Percentiles rank a stretch among this genome's conserved stretches.
Conservation (phyloP, 1,284 basidiomycete genomes). For the Volvariella surrecta region DNA sequence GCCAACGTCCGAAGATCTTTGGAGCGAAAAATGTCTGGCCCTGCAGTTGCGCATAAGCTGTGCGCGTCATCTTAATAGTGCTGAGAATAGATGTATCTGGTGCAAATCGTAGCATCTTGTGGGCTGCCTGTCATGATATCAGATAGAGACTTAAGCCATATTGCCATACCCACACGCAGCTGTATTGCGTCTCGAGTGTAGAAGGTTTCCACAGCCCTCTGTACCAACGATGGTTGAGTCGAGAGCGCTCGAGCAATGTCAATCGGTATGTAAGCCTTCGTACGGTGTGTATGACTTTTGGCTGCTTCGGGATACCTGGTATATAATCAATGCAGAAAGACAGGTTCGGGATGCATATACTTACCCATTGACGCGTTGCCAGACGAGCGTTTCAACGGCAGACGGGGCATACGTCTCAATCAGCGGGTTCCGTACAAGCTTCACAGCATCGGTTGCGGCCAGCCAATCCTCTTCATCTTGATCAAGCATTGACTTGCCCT, state of each 20-base stretch:
- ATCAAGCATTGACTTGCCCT: conserved; percentile 23
- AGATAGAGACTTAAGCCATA: not conserved
- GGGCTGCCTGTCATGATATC: conserved; percentile 49
- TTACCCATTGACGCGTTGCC: conserved; percentile 60
- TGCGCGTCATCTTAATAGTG: conserved; percentile 72
- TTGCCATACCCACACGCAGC: conserved; percentile 55
- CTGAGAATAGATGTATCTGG: conserved; percentile 56
- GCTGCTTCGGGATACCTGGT: conserved; percentile 64
- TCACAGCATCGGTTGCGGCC: conserved; percentile 56
- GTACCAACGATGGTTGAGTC: conserved; percentile 62
- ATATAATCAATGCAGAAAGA: conserved; percentile 7
- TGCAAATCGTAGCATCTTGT: conserved; percentile 84
- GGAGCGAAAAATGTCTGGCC: conserved; percentile 92
- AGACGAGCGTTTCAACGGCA: conserved; percentile 55
- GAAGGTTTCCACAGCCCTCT: conserved; percentile 84
- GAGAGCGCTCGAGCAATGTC: conserved; percentile 71
- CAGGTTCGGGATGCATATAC: conserved; percentile 11
- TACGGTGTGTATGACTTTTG: conserved; percentile 67
- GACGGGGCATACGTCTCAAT: conserved; percentile 50
- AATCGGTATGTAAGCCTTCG: conserved; percentile 74
- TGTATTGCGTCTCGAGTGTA: conserved; percentile 89
- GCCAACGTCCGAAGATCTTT: conserved; percentile 78
- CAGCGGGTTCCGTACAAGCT: conserved; percentile 46
- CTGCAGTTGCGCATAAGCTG: conserved; percentile 86
- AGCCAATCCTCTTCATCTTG: conserved; percentile 42